Base-by-base conservation (phyloP, 148 eudicot species). In the Pharnaceum exiguum region DNA sequence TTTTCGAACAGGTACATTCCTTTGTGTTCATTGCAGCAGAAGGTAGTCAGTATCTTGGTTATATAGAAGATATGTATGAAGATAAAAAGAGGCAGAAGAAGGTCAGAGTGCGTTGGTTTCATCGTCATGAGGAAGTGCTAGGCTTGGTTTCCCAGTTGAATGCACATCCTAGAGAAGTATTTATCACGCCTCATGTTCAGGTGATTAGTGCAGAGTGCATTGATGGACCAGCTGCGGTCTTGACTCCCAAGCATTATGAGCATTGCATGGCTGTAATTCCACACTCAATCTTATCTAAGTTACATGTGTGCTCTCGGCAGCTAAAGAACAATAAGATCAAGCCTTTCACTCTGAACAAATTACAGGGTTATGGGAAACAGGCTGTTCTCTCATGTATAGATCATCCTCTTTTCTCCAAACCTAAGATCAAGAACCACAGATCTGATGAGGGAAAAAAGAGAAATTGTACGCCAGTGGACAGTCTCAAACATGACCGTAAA, bases 31-130 rank as follows among this genome's bases (percentile, higher is more conserved):
- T 84, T 95, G 88, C 97, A 56, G 81, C 80, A 51, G 93, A 86
- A 65, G 97, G 81, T 31, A 74, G 69, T 15, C 84, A 57, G 21
- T 77, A 86, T 63, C 75, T 90, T 60, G 97, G 86, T 55, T 90
- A 90, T 55, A 67, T 90, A 51, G 97, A 90, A 69, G 97, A 90
- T 66, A 83, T 90, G 89, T 90, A 90, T 57, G 97, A 90, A 71
- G 97, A 90, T 67, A 79, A 81, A 62, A 90, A 84, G 67, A 59
- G 76, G 55, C 95, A 86, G 60, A 90, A 84, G 77, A 90, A 86
- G 70, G 95, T 90, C 50, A 86, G 77, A 79, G 95, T 84, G 53
- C 77, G 95, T 48, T 90, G 97, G 97, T 84, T 90, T 69, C 89
- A 86, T 66, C 81, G 75, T 28, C 68, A 58, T 60, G 74, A 75